Conservation (phyloP, 2,329 filamentous ascomycete species). For the Apiospora aurea region DNA sequence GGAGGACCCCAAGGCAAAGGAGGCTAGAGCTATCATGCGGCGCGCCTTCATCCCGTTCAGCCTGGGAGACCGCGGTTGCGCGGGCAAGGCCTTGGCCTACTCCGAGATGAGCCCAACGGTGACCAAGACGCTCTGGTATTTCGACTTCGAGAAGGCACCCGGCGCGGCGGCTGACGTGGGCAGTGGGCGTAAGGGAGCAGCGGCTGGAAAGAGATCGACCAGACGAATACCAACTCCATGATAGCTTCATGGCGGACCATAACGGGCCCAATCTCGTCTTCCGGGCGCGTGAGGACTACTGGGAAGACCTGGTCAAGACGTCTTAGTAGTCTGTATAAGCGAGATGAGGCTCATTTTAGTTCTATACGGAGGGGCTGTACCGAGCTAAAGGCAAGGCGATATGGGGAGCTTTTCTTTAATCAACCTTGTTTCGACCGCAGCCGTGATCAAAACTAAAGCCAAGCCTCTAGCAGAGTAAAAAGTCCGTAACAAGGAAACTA, state of each 20-base stretch:
- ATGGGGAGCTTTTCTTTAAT: too few relatives aligned
- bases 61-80: constrained; percentile 48
- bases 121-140: not conserved
- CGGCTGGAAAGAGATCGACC: not conserved
- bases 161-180: not conserved
- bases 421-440: too few relatives aligned
- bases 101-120: constrained; percentile 24
- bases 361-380: too few relatives aligned
- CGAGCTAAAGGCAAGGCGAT: too few relatives aligned
- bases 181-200: not conserved
- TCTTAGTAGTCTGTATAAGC: not conserved
- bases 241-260: not conserved
- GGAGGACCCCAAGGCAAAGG: not conserved
- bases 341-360: too few relatives aligned
- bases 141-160: not conserved
- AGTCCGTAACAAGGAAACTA: too few relatives aligned
- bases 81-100: constrained; percentile 43
- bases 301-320: not conserved
- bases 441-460: too few relatives aligned
- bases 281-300: not conserved
- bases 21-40: constrained; percentile 25
- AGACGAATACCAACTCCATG: not conserved
- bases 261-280: not conserved
- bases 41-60: constrained; percentile 48
- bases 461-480: too few relatives aligned